Conservation (phyloP, 2,329 filamentous ascomycete genomes). For the Amauroascus niger region DNA sequence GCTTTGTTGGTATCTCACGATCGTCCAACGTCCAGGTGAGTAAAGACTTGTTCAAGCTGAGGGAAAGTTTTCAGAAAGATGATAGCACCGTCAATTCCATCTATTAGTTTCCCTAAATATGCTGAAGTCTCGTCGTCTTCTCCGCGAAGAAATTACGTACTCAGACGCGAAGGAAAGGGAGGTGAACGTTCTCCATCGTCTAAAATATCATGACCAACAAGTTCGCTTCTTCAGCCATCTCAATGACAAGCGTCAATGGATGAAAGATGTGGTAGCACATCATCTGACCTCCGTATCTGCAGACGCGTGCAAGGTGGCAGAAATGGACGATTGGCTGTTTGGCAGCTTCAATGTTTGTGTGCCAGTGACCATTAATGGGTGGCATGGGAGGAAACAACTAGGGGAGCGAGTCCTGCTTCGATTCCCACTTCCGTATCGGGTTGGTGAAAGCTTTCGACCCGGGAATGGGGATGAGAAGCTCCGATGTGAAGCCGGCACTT, state of each 20-base stretch:
- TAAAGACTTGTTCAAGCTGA: no score
- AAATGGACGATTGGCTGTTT: conserved; percentile 14
- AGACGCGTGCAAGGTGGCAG: conserved; percentile 5
- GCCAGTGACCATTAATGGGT: conserved; percentile 10
- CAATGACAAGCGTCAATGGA: not conserved
- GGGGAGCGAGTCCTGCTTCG: not conserved
- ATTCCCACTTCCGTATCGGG: no score
- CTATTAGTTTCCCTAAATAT: no score
- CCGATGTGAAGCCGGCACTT: no score
- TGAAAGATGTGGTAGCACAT: conserved; percentile 8
- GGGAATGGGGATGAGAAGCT: no score
- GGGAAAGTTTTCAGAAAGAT: no score
- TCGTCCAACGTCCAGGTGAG: no score
- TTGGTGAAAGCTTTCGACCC: no score
- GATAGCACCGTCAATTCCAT: no score
- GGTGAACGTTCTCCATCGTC: conserved; percentile 4
- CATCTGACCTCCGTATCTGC: conserved; percentile 9
- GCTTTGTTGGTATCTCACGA: no score
- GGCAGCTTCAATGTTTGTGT: conserved; percentile 19
- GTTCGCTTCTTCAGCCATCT: conserved; percentile 9
- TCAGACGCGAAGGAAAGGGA: not conserved
- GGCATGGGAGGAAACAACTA: not conserved
- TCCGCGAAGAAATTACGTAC: conserved; percentile 3
- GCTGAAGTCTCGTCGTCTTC: not conserved
- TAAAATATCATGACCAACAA: not conserved